phyloP scores from a whole-genome alignment of 2,329 filamentous ascomycete genomes.

The Graphilbum fragrans region DNA sequence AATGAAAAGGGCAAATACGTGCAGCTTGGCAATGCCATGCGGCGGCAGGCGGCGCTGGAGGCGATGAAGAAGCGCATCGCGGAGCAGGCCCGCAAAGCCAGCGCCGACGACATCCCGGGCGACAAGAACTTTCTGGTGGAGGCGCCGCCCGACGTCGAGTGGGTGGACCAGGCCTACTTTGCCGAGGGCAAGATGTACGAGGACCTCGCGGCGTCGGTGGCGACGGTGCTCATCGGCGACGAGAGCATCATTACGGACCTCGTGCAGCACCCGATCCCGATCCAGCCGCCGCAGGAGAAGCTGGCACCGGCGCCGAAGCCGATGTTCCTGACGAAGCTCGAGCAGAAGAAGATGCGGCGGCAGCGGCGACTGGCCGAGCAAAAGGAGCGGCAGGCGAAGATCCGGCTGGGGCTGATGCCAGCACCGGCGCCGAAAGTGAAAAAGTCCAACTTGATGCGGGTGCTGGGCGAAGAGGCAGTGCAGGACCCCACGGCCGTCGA shows the following conservation, averaged over 20 bases:
- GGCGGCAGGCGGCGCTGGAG: constrained; percentile 79
- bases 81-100: constrained; percentile 74
- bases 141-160: constrained; percentile 77
- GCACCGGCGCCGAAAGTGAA: constrained; percentile 93
- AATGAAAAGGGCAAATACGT: constrained; percentile 97
- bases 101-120: constrained; percentile 82
- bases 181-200: constrained; percentile 66
- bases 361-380: constrained; percentile 85
- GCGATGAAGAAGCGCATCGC: constrained; percentile 92
- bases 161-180: constrained; percentile 84
- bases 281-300: constrained; percentile 86
- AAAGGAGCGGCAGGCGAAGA: constrained; percentile 95
- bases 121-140: constrained; percentile 85
- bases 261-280: constrained; percentile 81
- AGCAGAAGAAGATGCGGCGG: constrained; percentile 81
- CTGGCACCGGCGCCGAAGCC: constrained; percentile 69
- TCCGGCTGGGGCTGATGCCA: constrained; percentile 77
- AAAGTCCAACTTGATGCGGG: constrained; percentile 94
- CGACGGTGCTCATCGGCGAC: constrained; percentile 48
- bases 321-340: constrained; percentile 83
- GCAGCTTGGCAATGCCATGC: constrained; percentile 78
- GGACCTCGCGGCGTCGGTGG: constrained; percentile 29
- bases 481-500: constrained; percentile 97
- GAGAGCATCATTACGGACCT: constrained; percentile 85
- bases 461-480: constrained; percentile 79